Conservation (phyloP, 129 eudicot genomes). For the Sambucus nigra region DNA sequence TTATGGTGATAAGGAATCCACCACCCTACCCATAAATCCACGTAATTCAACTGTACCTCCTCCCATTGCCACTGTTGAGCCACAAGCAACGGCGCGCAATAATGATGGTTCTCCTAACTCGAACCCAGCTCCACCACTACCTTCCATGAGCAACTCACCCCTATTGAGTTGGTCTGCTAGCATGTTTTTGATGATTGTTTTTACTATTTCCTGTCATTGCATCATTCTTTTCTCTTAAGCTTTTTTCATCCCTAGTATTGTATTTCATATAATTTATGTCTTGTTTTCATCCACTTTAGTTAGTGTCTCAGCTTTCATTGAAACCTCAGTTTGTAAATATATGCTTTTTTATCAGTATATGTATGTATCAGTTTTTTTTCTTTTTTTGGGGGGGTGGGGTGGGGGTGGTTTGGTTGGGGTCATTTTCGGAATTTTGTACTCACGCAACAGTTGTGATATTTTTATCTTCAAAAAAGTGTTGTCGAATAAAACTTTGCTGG, state of each 20-base stretch:
- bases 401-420: no score
- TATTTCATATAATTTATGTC: no score
- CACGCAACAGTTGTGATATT: no score
- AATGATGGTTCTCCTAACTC: slow-evolving; percentile 17
- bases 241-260: neutral
- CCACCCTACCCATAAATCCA: slow-evolving; percentile 43
- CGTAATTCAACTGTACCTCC: neutral
- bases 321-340: no score
- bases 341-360: no score
- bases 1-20: slow-evolving; percentile 36
- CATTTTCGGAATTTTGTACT: no score
- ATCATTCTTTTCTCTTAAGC: slow-evolving; percentile 21
- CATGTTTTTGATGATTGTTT: slow-evolving; percentile 16
- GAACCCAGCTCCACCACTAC: slow-evolving; percentile 13
- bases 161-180: slow-evolving; percentile 13
- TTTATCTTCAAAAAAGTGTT: no score
- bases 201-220: slow-evolving; percentile 16
- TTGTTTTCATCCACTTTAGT: no score
- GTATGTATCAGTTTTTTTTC: no score
- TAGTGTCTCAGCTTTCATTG: no score
- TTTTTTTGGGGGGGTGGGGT: no score
- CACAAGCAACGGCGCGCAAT: slow-evolving; percentile 52
- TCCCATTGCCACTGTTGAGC: slow-evolving; percentile 40
- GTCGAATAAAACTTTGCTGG: no score
- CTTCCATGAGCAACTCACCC: slow-evolving; percentile 16